These are phyloP conservation scores for Spathaspora girioi DNA, from an alignment of 805 yeast genomes.

Conservation along the genomic window DNA sequence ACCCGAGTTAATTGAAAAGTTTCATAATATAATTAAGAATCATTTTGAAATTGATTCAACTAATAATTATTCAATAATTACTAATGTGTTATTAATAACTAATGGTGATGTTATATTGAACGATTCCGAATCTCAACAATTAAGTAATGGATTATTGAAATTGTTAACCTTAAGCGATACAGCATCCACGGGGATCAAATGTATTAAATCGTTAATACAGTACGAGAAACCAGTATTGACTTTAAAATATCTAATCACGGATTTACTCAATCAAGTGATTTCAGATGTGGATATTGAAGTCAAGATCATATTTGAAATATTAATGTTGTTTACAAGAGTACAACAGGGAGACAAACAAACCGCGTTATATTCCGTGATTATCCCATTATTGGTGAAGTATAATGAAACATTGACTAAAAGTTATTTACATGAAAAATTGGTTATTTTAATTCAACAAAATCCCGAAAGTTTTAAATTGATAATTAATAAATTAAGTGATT, in stretches of 20 bases:
- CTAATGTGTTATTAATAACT: conserved; percentile 32
- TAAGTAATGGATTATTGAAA: conserved; percentile 22
- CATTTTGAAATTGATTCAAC: conserved; percentile 14
- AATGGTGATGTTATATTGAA: conserved; percentile 27
- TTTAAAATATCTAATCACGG: conserved; percentile 45
- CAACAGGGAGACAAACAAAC: conserved; percentile 22
- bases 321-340: conserved; percentile 41
- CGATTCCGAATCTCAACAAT: conserved; percentile 17
- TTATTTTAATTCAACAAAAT: conserved; percentile 43
- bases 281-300: conserved; percentile 20
- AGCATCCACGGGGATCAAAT: conserved; percentile 43
- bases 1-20: conserved; percentile 20
- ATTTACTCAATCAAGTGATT: conserved; percentile 29
- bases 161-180: conserved; percentile 18
- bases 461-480: conserved; percentile 48
- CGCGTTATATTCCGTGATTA: conserved; percentile 26
- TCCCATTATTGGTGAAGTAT: conserved; percentile 35
- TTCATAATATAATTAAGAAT: conserved; percentile 20
- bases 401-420: conserved; percentile 20
- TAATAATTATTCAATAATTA: conserved; percentile 26
- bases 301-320: conserved; percentile 41
- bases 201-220: conserved; percentile 55
- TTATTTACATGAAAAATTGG: conserved; percentile 45
- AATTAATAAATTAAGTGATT: conserved; percentile 35
- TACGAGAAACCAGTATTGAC: conserved; percentile 24